These are phyloP conservation scores for Ustilago bromivora DNA, from an alignment of 1,284 basidiomycete genomes.

Conservation along the genomic window DNA sequence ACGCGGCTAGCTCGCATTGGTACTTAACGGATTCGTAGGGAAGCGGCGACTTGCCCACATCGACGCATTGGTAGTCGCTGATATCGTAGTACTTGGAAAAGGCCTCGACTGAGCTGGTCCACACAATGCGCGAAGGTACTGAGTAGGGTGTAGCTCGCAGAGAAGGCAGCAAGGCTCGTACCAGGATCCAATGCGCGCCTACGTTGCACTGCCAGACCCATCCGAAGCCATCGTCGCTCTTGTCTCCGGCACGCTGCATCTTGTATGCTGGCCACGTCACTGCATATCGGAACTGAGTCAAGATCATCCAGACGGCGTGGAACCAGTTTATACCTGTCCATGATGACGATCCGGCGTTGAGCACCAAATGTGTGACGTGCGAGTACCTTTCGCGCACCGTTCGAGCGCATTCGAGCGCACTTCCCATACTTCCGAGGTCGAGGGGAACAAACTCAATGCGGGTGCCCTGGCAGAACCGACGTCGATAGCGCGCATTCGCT, in stretches of 20 bases:
- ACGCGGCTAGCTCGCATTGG: conserved; percentile 68
- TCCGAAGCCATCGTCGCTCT: conserved; percentile 65
- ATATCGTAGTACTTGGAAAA: conserved; percentile 60
- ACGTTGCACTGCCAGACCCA: conserved; percentile 70
- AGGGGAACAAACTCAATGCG: conserved; percentile 66
- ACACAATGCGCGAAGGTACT: conserved; percentile 64
- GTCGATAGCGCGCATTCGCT: conserved; percentile 60
- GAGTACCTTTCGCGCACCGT: conserved; percentile 57
- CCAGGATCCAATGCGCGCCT: conserved; percentile 67
- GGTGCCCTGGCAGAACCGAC: conserved; percentile 61
- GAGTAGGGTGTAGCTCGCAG: conserved; percentile 62
- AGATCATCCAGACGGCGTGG: conserved; percentile 59
- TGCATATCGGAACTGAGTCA: conserved; percentile 63
- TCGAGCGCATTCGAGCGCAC: conserved; percentile 62
- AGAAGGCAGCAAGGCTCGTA: conserved; percentile 57
- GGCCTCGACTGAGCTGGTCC: conserved; percentile 69
- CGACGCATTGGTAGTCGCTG: conserved; percentile 65
- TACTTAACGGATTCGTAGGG: conserved; percentile 70
- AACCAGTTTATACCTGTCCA: conserved; percentile 68
- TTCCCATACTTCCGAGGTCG: conserved; percentile 67
- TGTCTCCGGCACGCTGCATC: conserved; percentile 64
- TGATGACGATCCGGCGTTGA: conserved; percentile 68
- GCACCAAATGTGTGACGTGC: conserved; percentile 68
- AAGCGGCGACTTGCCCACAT: conserved; percentile 46
- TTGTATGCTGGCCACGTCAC: conserved; percentile 68